A percentile compares a stretch with the other conserved stretches of the same genome.
These are phyloP conservation scores for Tricholoma furcatifolium DNA, from an alignment of 768 basidiomycete species.

Conservation along the genomic window DNA sequence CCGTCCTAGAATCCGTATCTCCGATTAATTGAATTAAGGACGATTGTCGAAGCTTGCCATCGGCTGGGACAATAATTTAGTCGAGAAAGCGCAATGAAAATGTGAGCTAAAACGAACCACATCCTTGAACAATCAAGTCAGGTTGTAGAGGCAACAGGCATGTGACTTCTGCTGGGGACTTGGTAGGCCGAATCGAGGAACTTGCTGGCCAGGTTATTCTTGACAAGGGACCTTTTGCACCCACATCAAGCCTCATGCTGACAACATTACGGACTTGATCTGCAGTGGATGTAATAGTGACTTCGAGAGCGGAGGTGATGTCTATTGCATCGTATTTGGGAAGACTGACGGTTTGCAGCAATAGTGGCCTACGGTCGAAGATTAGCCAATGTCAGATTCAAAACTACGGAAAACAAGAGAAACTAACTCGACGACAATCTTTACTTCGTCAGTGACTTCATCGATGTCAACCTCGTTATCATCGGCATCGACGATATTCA, in stretches of 20 bases:
- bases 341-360: constrained; percentile 17
- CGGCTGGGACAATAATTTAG: constrained; percentile 34
- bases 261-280: constrained; percentile 13
- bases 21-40: constrained; percentile 40
- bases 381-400: neutral
- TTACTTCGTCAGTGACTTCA: neutral
- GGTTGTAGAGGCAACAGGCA: constrained; percentile 55
- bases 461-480: constrained; percentile 24
- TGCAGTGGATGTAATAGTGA: constrained; percentile 16
- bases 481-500: constrained; percentile 34
- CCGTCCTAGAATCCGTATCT: constrained; percentile 17
- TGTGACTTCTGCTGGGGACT: constrained; percentile 27
- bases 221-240: neutral
- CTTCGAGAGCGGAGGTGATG: constrained; percentile 19
- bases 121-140: constrained; percentile 60
- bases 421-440: constrained; percentile 10
- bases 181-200: neutral
- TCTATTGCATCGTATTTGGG: constrained; percentile 19
- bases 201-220: constrained; percentile 27
- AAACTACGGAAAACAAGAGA: neutral
- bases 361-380: constrained; percentile 9
- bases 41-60: constrained; percentile 49
- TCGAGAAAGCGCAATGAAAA: constrained; percentile 4
- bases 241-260: constrained; percentile 1
- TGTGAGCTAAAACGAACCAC: constrained; percentile 39